Evolutionary conservation across 768 basidiomycete species (phyloP).

Genomic region (Mycena pura): DNA sequence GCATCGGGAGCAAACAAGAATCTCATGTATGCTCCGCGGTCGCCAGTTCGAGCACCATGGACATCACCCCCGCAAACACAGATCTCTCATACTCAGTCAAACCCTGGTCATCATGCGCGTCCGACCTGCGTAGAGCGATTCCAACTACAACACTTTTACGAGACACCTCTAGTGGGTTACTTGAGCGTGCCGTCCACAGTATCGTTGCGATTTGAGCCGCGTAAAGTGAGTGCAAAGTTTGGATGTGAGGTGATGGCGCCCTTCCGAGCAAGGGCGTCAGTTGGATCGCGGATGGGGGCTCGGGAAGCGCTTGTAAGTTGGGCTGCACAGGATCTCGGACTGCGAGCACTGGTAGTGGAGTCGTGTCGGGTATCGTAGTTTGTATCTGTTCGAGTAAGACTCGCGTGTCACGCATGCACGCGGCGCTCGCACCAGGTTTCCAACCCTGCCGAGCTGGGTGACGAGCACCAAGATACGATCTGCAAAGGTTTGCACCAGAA

Average conservation of each 20-base stretch:
- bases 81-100: conserved; percentile 48
- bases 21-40: neutral
- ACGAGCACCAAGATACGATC: conserved; percentile 88
- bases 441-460: conserved; percentile 91
- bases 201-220: conserved; percentile 87
- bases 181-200: conserved; percentile 67
- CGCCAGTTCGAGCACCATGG: conserved; percentile 48
- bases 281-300: conserved; percentile 74
- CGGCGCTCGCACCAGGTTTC: conserved; percentile 69
- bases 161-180: conserved; percentile 45
- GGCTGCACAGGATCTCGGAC: conserved; percentile 42
- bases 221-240: conserved; percentile 80
- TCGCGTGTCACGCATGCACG: conserved; percentile 1
- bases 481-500: conserved; percentile 78
- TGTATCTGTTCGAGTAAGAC: conserved; percentile 64
- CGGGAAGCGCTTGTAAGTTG: conserved; percentile 51
- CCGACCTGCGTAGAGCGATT: conserved; percentile 62
- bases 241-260: conserved; percentile 70
- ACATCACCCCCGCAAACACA: conserved; percentile 59
- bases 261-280: conserved; percentile 81
- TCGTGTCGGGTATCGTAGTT: conserved; percentile 73
- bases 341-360: conserved; percentile 54
- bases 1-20: too few relatives aligned
- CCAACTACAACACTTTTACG: conserved; percentile 76
- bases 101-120: conserved; percentile 33